These are phyloP conservation scores for Globisporangium paroecandrum DNA, from an alignment of 352 stramenopile species.

Conservation along the genomic window DNA sequence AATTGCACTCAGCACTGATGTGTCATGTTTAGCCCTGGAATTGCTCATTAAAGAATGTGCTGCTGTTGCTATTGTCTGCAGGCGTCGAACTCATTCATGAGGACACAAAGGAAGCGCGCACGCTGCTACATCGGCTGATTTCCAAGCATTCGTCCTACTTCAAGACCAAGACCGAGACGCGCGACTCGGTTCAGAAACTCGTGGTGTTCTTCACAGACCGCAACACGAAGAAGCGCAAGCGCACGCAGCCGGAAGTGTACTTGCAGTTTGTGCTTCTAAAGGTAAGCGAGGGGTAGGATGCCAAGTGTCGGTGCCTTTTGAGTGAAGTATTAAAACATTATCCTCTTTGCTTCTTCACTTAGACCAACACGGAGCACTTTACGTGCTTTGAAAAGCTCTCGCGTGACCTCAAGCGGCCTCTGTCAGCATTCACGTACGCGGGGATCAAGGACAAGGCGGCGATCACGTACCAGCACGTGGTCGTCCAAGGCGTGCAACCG, in stretches of 20 bases:
- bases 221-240: slow-evolving; percentile 72
- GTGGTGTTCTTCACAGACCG: slow-evolving; percentile 62
- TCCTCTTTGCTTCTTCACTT: neutral
- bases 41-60: too few relatives aligned
- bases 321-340: neutral
- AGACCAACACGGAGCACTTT: slow-evolving; percentile 78
- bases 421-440: slow-evolving; percentile 59
- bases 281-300: slow-evolving; percentile 19
- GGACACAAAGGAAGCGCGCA: slow-evolving; percentile 60
- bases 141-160: slow-evolving; percentile 51
- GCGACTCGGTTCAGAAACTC: slow-evolving; percentile 37
- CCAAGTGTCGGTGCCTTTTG: neutral
- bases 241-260: slow-evolving; percentile 39
- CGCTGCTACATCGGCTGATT: slow-evolving; percentile 58
- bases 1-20: too few relatives aligned
- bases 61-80: slow-evolving; percentile 14
- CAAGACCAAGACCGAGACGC: slow-evolving; percentile 62
- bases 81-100: slow-evolving; percentile 56
- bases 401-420: slow-evolving; percentile 33
- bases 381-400: slow-evolving; percentile 58
- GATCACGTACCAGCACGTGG: slow-evolving; percentile 65
- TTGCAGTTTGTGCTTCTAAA: slow-evolving; percentile 72
- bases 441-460: slow-evolving; percentile 79
- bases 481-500: slow-evolving; percentile 41
- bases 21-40: neutral